Evolutionary conservation across 108 stramenopile species (phyloP).

Genomic region (Skeletonema marinoi): DNA sequence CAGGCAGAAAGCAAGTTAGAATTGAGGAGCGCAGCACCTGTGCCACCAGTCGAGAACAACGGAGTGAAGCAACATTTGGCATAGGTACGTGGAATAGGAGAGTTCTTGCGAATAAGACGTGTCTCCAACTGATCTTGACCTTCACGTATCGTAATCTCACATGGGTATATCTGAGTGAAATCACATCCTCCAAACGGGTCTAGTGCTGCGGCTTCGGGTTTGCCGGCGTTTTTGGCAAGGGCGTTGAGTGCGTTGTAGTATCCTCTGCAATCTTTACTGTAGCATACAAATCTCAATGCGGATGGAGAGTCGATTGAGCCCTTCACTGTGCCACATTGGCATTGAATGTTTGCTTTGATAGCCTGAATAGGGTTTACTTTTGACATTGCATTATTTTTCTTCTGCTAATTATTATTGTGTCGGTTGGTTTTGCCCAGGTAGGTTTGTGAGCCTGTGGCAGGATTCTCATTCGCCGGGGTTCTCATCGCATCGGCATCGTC

Average conservation of each 20-base stretch:
- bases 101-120: slow-evolving; percentile 27
- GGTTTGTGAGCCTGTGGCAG: too few species aligned
- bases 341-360: slow-evolving; percentile 27
- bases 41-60: slow-evolving; percentile 40
- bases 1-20: slow-evolving; percentile 30
- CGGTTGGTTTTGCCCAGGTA: too few species aligned
- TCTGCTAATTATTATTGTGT: too few species aligned
- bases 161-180: slow-evolving; percentile 39
- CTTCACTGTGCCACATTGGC: slow-evolving; percentile 48
- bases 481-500: too few species aligned
- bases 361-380: slow-evolving; percentile 19
- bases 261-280: slow-evolving; percentile 53
- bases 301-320: slow-evolving; percentile 38
- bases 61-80: slow-evolving; percentile 53
- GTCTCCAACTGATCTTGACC: slow-evolving; percentile 35
- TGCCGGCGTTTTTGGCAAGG: slow-evolving; percentile 7
- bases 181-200: slow-evolving; percentile 51
- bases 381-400: not conserved
- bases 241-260: slow-evolving; percentile 50
- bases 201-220: slow-evolving; percentile 1
- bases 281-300: slow-evolving; percentile 52
- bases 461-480: too few species aligned
- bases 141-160: slow-evolving; percentile 41
- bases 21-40: slow-evolving; percentile 34
- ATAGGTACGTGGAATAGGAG: slow-evolving; percentile 32